These are phyloP conservation scores for Cyclotella cryptica DNA, from an alignment of 108 stramenopile species.

Conservation along the genomic window DNA sequence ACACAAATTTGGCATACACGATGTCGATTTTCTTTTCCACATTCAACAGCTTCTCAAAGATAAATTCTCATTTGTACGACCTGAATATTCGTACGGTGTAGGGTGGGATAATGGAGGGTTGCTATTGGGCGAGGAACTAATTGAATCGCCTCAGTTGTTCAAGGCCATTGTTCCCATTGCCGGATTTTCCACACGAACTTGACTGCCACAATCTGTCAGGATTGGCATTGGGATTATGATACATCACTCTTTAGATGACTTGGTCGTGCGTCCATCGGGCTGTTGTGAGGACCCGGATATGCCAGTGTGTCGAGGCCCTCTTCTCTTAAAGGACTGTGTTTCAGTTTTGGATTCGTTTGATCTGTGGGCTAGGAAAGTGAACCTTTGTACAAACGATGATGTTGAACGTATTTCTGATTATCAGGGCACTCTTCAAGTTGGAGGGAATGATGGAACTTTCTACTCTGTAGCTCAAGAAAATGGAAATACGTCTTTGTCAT, in stretches of 20 bases:
- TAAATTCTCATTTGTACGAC: slow-evolving; percentile 29
- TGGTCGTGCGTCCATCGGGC: too few relatives aligned
- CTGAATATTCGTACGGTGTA: slow-evolving; percentile 45
- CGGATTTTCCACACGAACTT: slow-evolving; percentile 34
- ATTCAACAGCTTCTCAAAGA: slow-evolving; percentile 29
- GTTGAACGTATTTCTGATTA: background rate
- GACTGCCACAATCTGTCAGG: background rate
- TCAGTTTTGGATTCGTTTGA: too few relatives aligned
- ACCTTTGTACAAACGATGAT: background rate
- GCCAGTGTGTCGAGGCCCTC: slow-evolving; percentile 20
- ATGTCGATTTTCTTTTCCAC: slow-evolving; percentile 45
- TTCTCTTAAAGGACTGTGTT: slow-evolving; percentile 16
- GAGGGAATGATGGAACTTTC: background rate
- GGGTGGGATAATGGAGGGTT: slow-evolving; percentile 64
- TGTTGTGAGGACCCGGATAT: slow-evolving; percentile 17
- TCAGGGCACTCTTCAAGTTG: background rate
- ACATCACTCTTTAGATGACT: too few relatives aligned
- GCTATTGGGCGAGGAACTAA: slow-evolving; percentile 40
- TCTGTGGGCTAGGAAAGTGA: slow-evolving; percentile 25
- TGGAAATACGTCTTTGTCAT: background rate
- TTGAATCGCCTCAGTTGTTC: too few relatives aligned
- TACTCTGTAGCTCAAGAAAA: background rate
- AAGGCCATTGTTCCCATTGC: too few relatives aligned
- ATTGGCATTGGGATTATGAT: too few relatives aligned
- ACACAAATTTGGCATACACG: slow-evolving; percentile 43